Percentiles rank a stretch among this genome's conserved stretches.
These are phyloP conservation scores for Fusarium camptoceras DNA, from an alignment of 2,329 filamentous ascomycete species.

Conservation along the genomic window DNA sequence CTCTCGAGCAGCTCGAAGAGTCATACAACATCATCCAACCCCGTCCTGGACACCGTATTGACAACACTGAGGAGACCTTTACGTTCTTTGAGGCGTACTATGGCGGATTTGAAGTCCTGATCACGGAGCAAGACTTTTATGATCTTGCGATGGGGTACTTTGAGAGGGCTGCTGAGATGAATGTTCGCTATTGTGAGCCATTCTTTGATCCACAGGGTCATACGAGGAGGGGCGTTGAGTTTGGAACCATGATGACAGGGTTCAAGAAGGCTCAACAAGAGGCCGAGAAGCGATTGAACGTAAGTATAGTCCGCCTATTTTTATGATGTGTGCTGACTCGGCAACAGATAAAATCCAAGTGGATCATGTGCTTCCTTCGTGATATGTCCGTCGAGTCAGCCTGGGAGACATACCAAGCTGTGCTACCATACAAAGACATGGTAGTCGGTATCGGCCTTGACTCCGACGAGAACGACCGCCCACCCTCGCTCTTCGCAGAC, in stretches of 20 bases:
- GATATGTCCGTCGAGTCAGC: constrained; percentile 79
- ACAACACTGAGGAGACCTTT: constrained; percentile 29
- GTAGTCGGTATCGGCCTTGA: constrained; percentile 61
- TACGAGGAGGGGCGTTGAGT: constrained; percentile 69
- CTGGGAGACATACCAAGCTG: constrained; percentile 65
- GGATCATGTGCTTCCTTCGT: constrained; percentile 78
- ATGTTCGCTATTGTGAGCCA: constrained; percentile 77
- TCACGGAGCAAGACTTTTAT: constrained; percentile 74
- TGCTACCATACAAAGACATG: constrained; percentile 53
- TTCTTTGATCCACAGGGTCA: constrained; percentile 86
- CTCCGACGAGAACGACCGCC: constrained; percentile 57
- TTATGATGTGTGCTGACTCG: background rate
- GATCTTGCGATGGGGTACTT: constrained; percentile 79
- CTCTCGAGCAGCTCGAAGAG: constrained; percentile 16
- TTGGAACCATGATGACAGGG: constrained; percentile 71
- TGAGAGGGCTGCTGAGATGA: constrained; percentile 68
- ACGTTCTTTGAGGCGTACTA: constrained; percentile 80
- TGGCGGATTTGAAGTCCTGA: constrained; percentile 78
- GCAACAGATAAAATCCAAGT: constrained; percentile 55
- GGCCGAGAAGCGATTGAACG: constrained; percentile 54
- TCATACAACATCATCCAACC: constrained; percentile 42
- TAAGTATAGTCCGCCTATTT: fast-evolving
- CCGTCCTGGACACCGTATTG: constrained; percentile 42
- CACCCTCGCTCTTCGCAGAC: constrained; percentile 57
- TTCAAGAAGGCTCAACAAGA: constrained; percentile 68